These are phyloP conservation scores for Fusarium hainanense DNA, from an alignment of 2,329 filamentous ascomycete species.

Conservation along the genomic window DNA sequence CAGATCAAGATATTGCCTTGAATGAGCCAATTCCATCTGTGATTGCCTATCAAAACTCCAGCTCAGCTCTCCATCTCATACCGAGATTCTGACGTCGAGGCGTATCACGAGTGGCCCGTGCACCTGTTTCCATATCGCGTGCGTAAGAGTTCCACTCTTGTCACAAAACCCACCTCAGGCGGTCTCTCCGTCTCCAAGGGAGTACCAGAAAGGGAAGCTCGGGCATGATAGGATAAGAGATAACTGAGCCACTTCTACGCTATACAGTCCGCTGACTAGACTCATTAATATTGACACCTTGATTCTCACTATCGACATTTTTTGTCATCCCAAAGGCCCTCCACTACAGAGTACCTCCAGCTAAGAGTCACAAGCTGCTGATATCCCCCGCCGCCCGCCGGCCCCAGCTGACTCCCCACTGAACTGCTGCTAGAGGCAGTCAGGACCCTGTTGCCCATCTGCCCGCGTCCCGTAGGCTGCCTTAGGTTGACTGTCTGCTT, in stretches of 20 bases:
- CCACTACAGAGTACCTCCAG: not conserved
- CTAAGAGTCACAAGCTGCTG: slow-evolving; percentile 36
- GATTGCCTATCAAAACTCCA: not conserved
- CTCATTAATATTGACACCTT: not conserved
- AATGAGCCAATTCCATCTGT: not conserved
- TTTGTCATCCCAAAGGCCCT: not conserved
- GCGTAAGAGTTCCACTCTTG: slow-evolving; percentile 23
- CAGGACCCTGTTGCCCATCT: slow-evolving; percentile 22
- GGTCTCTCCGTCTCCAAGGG: not conserved
- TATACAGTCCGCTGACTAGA: not conserved
- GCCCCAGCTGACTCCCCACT: slow-evolving; percentile 40
- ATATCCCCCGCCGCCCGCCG: slow-evolving; percentile 22
- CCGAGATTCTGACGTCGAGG: slow-evolving; percentile 12
- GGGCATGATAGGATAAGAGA: not conserved
- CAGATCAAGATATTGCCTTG: rapidly evolving
- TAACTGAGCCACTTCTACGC: not conserved
- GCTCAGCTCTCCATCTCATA: slow-evolving; percentile 8
- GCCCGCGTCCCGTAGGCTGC: not conserved
- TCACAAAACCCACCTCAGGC: slow-evolving; percentile 12
- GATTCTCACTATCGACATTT: not conserved
- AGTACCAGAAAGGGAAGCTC: not conserved
- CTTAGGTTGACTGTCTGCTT: slow-evolving; percentile 11
- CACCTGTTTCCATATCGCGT: slow-evolving; percentile 17
- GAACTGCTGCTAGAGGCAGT: slow-evolving; percentile 7
- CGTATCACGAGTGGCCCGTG: slow-evolving; percentile 29